phyloP scores from a whole-genome alignment of 2,329 filamentous ascomycete species.

The Fusarium solani-melongenae region DNA sequence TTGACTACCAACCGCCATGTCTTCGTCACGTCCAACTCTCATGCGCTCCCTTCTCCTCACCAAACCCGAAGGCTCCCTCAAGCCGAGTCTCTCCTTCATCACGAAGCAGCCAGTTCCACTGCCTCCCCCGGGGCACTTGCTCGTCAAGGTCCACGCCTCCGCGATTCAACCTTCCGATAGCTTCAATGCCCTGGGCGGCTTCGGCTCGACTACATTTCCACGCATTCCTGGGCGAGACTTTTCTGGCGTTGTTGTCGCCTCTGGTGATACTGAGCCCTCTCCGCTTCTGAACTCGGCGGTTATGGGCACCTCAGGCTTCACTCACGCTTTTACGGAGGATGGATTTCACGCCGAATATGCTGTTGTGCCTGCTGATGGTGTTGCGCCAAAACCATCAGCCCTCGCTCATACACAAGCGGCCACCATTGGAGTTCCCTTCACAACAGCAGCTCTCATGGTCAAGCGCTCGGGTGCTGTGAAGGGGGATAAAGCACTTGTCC shows the following conservation, averaged over 20 bases:
- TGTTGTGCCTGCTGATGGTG: background rate
- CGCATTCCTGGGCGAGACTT: background rate
- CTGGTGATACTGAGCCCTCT: background rate
- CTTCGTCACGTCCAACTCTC: background rate
- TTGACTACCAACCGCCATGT: background rate
- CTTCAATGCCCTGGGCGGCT: background rate
- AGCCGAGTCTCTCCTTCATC: background rate
- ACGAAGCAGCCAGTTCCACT: background rate
- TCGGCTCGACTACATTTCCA: background rate
- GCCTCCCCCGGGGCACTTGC: background rate
- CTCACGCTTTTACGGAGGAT: background rate
- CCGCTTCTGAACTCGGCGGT: background rate
- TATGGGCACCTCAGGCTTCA: background rate
- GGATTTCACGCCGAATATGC: background rate
- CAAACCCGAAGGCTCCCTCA: background rate
- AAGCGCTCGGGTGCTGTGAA: background rate
- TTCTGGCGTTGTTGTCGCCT: background rate
- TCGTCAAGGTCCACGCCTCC: background rate
- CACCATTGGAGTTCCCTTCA: background rate
- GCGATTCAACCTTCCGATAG: background rate
- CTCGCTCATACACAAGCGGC: background rate
- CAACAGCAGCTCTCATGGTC: background rate
- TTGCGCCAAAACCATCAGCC: background rate
- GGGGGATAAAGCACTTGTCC: background rate
- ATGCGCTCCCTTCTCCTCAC: slow-evolving; percentile 2